These are phyloP conservation scores for Nannochloropsis salina DNA, from an alignment of 108 stramenopile species.

Conservation along the genomic window DNA sequence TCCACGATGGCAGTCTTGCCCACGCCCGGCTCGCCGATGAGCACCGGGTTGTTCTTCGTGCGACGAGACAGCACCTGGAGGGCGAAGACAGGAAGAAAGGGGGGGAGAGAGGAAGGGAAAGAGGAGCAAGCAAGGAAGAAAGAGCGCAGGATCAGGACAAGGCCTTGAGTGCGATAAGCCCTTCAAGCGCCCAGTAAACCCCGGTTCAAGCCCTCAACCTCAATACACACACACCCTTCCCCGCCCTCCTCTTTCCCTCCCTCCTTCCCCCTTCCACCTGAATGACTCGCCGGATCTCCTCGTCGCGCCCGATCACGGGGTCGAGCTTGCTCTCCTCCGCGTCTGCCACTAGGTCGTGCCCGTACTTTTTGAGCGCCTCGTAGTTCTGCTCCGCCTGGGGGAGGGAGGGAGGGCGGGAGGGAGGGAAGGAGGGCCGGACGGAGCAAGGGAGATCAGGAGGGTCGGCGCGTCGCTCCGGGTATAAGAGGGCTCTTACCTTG, in stretches of 20 bases:
- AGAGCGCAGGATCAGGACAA: too few species aligned
- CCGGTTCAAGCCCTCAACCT: not conserved
- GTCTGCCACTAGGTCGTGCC: constrained; percentile 32
- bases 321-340: constrained; percentile 44
- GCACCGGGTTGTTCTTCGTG: constrained; percentile 90
- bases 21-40: constrained; percentile 89
- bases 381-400: constrained; percentile 24
- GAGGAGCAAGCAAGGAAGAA: not conserved
- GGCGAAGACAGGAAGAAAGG: not conserved
- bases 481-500: not conserved
- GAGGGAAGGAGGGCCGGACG: not conserved
- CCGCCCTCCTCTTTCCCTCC: not conserved
- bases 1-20: constrained; percentile 96
- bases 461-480: not conserved
- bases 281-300: constrained; percentile 81
- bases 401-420: not conserved
- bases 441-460: not conserved
- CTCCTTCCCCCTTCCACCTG: constrained; percentile 19
- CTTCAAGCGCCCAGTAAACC: too few species aligned
- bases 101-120: not conserved
- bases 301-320: constrained; percentile 65
- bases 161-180: too few species aligned
- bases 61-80: constrained; percentile 80
- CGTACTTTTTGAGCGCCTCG: constrained; percentile 34
- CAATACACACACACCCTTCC: not conserved